A percentile compares a stretch with the other conserved stretches of the same genome.
phyloP scores from a whole-genome alignment of 192 early-diverging fungal species.

The Podila verticillata region DNA sequence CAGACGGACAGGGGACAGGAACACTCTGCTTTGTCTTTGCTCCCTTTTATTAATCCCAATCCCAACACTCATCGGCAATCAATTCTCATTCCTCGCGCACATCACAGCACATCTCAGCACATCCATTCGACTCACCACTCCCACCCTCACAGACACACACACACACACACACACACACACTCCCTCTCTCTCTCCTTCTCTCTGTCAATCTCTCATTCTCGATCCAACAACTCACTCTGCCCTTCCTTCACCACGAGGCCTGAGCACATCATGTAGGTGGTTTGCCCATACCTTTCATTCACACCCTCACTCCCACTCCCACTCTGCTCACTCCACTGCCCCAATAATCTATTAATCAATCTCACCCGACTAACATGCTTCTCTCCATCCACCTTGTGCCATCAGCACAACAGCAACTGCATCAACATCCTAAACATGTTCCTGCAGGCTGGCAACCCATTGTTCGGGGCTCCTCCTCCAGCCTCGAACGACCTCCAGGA shows the following conservation, averaged over 20 bases:
- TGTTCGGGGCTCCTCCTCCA: conserved; percentile 27
- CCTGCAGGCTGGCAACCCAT: conserved; percentile 37
- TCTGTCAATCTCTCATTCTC: no score
- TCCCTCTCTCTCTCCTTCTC: neutral
- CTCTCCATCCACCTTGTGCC: neutral
- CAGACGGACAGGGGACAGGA: conserved; percentile 50
- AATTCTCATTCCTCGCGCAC: neutral
- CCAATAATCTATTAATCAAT: no score
- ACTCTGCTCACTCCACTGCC: neutral
- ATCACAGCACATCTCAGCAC: neutral
- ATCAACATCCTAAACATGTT: conserved; percentile 24
- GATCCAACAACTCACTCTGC: no score
- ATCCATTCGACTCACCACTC: neutral
- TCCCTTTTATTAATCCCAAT: neutral
- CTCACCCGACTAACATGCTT: no score
- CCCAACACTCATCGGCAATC: neutral
- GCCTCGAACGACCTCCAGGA: conserved; percentile 45
- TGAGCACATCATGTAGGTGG: neutral
- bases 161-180: neutral
- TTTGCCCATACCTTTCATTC: neutral
- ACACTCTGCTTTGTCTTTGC: neutral
- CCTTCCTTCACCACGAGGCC: neutral
- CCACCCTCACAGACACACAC: neutral
- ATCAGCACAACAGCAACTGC: neutral
- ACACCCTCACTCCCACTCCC: neutral